Conservation (phyloP, 306 rosid genomes). For the Medicago lupulina region DNA sequence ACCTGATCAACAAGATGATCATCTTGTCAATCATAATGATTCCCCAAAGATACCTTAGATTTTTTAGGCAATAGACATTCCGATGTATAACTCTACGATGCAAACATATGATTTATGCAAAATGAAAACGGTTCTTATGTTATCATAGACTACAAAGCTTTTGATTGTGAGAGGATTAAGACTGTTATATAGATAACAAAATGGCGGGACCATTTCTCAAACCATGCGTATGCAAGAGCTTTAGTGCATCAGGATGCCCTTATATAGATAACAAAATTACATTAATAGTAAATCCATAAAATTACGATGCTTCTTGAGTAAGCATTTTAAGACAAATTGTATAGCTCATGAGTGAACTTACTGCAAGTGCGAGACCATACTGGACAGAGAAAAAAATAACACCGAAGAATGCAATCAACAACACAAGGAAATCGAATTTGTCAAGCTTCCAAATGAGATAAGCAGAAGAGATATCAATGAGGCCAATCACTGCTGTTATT, state of each 20-base stretch:
- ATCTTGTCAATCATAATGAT: slow-evolving; percentile 28
- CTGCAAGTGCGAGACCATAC: slow-evolving; percentile 83
- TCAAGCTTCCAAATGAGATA: slow-evolving; percentile 74
- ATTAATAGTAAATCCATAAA: not conserved
- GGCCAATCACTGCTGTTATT: slow-evolving; percentile 85
- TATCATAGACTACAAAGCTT: not conserved
- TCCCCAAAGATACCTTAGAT: slow-evolving; percentile 10
- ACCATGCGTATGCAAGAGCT: no score
- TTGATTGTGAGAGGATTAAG: no score
- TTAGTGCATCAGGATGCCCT: no score
- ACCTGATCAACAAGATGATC: slow-evolving; percentile 58
- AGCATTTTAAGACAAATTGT: not conserved
- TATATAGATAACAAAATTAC: no score
- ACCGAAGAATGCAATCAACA: slow-evolving; percentile 78
- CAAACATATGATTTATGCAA: slow-evolving; percentile 10
- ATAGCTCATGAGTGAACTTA: slow-evolving; percentile 42
- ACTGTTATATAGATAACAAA: no score
- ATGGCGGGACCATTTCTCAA: no score
- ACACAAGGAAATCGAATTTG: slow-evolving; percentile 76
- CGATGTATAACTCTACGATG: slow-evolving; percentile 9
- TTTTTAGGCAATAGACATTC: no score
- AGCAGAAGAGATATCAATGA: slow-evolving; percentile 75
- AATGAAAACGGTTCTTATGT: not conserved
- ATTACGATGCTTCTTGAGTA: not conserved
- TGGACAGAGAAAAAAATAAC: slow-evolving; percentile 88